Evolutionary conservation across 441 rosid genomes (phyloP).

Genomic region (Pelargonium australe): DNA sequence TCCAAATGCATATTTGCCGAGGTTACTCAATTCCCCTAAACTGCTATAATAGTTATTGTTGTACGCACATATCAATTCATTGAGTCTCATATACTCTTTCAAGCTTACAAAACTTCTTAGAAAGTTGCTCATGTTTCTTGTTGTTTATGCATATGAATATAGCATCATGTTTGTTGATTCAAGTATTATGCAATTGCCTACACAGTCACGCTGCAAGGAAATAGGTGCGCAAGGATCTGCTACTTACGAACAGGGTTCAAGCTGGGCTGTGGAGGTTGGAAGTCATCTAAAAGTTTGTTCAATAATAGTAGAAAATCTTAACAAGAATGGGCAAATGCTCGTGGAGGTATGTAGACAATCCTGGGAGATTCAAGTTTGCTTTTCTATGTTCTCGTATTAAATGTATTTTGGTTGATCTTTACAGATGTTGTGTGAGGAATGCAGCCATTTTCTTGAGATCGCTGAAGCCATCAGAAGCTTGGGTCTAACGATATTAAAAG

Average conservation of each 20-base stretch:
- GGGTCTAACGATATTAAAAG: constrained; percentile 82
- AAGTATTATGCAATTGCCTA: constrained; percentile 20
- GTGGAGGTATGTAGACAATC: constrained; percentile 52
- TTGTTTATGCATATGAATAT: background rate
- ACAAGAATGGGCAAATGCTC: constrained; percentile 78
- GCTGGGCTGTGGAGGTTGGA: constrained; percentile 91
- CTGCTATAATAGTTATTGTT: background rate
- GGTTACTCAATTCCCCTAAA: background rate
- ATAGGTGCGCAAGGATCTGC: constrained; percentile 30
- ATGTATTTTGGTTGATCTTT: constrained; percentile 22
- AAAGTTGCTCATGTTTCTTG: too few species aligned
- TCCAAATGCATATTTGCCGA: background rate
- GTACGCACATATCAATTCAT: background rate
- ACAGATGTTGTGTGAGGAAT: constrained; percentile 93
- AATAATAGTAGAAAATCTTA: constrained; percentile 76
- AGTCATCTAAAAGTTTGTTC: constrained; percentile 86
- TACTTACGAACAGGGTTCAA: constrained; percentile 67
- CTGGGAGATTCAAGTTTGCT: background rate
- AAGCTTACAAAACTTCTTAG: background rate
- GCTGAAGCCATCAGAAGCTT: constrained; percentile 80
- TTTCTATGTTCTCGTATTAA: constrained; percentile 7
- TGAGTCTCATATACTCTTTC: background rate
- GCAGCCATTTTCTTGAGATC: constrained; percentile 91
- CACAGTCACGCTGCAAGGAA: constrained; percentile 70
- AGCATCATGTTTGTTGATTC: background rate